Conservation (phyloP, 441 rosid species). For the Croton setiger region DNA sequence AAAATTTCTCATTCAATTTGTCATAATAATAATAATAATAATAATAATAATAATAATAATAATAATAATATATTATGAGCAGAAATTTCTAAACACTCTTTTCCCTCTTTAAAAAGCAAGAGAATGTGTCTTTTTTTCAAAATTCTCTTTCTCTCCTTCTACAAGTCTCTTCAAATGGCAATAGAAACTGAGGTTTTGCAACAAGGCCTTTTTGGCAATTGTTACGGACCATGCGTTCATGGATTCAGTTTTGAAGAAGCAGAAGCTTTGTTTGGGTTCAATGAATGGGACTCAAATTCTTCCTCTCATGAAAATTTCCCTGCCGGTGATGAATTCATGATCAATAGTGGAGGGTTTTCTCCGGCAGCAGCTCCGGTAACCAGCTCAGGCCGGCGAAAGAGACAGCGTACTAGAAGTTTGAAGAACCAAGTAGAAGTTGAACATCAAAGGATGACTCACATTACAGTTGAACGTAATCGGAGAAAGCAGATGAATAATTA, state of each 20-base stretch:
- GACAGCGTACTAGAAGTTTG: constrained; percentile 33
- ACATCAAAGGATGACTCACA: constrained; percentile 58
- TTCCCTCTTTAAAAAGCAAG: constrained; percentile 5
- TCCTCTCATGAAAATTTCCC: constrained; percentile 21
- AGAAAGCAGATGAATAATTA: constrained; percentile 64
- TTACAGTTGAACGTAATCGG: constrained; percentile 58
- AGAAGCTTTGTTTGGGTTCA: neutral
- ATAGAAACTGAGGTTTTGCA: constrained; percentile 36
- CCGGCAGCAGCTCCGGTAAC: constrained; percentile 9
- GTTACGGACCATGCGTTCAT: neutral
- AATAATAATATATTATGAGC: neutral
- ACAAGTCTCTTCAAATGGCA: constrained; percentile 27
- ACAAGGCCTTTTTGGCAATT: constrained; percentile 26
- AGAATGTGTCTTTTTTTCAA: neutral
- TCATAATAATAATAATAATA: constrained; percentile 5
- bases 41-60: constrained; percentile 2
- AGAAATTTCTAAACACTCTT: neutral
- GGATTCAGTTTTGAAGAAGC: neutral
- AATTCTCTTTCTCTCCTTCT: neutral
- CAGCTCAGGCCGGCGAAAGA: constrained; percentile 29
- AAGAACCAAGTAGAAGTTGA: constrained; percentile 45
- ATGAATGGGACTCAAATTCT: constrained; percentile 15
- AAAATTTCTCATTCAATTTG: constrained; percentile 29
- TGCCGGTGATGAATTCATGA: constrained; percentile 5
- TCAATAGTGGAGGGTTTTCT: constrained; percentile 5